Base-by-base conservation (phyloP, 495 filamentous ascomycete genomes). In the Aspergillus conjunctus region DNA sequence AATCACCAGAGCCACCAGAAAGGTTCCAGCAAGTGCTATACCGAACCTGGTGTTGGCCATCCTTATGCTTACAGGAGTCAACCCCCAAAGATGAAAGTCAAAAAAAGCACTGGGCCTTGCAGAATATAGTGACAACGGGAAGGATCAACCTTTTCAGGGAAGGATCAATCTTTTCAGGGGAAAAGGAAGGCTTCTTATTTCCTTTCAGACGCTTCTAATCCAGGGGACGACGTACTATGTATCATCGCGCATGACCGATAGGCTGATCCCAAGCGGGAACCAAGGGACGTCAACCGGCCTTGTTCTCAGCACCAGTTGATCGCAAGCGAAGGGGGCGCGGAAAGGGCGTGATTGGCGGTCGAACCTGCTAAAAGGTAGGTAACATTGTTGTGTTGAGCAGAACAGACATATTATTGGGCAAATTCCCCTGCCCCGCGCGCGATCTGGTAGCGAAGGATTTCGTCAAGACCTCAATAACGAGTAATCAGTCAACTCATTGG, bases 21-120 rank as follows among this genome's bases (percentile, higher is more conserved):
- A 60, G 30, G 73, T 48, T 22, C 63, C 71, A 18, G 59, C 64
- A 46, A 78, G 56, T 0, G 62, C 67, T 15, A 64, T 31, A 33
- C 65, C 64, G 30, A 71, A 39, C 56, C 68, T 67, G 49, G 71
- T 43, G 46, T 69, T 70, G 21, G 70, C 62, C 75, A 77, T 78
- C n/a, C 18, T 68, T 22, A 45, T 8, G 26, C 26, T 5, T 26
- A 2, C 26, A 26, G 26, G 26, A 26, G 2, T 26, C 5, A 26
- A 5, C 26, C 26, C 26, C 5, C 26, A 2, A 44, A 53, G 26
- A 20, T 44, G 11, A 17, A 37, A 21, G n/a, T 18, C n/a, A 48
- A 11, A 48, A 46, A 37, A 33, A 51, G 18, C 15, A 21, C 30
- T 45, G 30, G 20, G 51, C 30, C n/a, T 34, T 52, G 37, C 32